Base-by-base conservation (phyloP, 192 early-diverging fungal species). In the Linnemannia zychae region DNA sequence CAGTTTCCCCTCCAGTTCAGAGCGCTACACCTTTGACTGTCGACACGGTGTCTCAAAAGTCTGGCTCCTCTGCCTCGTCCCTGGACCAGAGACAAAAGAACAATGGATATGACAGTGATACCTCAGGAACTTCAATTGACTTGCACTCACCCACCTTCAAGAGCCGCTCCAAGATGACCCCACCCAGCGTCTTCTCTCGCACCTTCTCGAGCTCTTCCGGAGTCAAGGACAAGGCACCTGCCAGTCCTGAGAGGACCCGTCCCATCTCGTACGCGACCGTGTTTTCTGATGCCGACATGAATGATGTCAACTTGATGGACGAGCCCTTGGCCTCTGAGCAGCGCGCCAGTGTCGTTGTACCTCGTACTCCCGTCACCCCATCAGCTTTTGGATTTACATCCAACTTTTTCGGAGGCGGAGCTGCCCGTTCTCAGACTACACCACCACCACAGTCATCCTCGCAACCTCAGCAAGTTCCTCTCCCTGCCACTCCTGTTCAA, bases 281-380 rank as follows among this genome's bases (percentile, higher is more conserved):
- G 7, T 85, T 85, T 76, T 85, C 83, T 11, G 86, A 87, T 76
- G 85, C 88, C 34, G 85, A 89, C 66, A 44, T 89, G 60, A 89
- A 87, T 49, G 88, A 89, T 67, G 80, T 89, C 52, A 87, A 86
- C 60, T 66, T 89, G 11, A 63, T 81, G 72, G 88, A 89, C 71
- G 88, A 89, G 22, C 63, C 77, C 9, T 1, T 52, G 44, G 72
- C 33, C 38, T 63, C 57, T 63, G 83, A 69, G 16, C 79, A 87
- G 28, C 78, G 76, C 33, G 75, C 66, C 36, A 84, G 77, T 68
- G 80, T 75, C 15, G 72, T 76, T 47, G 71, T 85, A 20, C 69
- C 71, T 11, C 74, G 70, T 13, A 83, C 79, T 3, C 78, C 81
- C 17, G 75, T 79, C 1, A 83, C 74, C 15, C 71, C 80, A 1